A percentile compares a stretch with the other conserved stretches of the same genome.
Evolutionary conservation across 768 basidiomycete species (phyloP).

Genomic region (Auricularia sp.): DNA sequence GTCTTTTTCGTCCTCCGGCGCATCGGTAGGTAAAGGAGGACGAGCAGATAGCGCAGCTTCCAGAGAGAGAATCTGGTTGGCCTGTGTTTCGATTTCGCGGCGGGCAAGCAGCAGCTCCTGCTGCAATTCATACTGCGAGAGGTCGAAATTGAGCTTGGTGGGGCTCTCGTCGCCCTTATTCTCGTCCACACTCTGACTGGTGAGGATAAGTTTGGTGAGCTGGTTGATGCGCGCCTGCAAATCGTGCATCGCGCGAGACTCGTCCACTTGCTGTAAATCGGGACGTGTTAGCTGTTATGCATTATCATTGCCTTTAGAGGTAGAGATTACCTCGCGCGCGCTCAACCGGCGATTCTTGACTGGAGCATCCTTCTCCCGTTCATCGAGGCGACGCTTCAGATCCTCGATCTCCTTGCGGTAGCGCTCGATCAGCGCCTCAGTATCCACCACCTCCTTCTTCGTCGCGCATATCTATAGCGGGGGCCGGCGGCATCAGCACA

Average conservation of each 20-base stretch:
- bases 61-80: slow-evolving; percentile 73
- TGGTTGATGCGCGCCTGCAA: slow-evolving; percentile 72
- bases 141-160: slow-evolving; percentile 80
- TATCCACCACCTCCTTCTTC: slow-evolving; percentile 91
- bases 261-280: slow-evolving; percentile 62
- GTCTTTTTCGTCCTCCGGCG: slow-evolving; percentile 66
- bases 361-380: slow-evolving; percentile 57
- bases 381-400: slow-evolving; percentile 61
- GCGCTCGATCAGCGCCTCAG: slow-evolving; percentile 85
- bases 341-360: slow-evolving; percentile 38
- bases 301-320: slow-evolving; percentile 6
- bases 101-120: slow-evolving; percentile 78
- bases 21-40: slow-evolving; percentile 53
- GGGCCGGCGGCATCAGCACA: not conserved
- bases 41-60: slow-evolving; percentile 68
- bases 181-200: slow-evolving; percentile 74
- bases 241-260: slow-evolving; percentile 77
- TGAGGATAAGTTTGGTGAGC: slow-evolving; percentile 74
- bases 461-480: slow-evolving; percentile 57
- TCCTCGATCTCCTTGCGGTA: slow-evolving; percentile 93
- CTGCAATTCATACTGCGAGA: slow-evolving; percentile 84
- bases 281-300: not conserved
- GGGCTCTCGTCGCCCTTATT: slow-evolving; percentile 67
- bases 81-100: slow-evolving; percentile 69
- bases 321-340: slow-evolving; percentile 34